Evolutionary conservation across 31 red algal genomes (phyloP).

Genomic region (Odonthalia washingtoniensis): DNA sequence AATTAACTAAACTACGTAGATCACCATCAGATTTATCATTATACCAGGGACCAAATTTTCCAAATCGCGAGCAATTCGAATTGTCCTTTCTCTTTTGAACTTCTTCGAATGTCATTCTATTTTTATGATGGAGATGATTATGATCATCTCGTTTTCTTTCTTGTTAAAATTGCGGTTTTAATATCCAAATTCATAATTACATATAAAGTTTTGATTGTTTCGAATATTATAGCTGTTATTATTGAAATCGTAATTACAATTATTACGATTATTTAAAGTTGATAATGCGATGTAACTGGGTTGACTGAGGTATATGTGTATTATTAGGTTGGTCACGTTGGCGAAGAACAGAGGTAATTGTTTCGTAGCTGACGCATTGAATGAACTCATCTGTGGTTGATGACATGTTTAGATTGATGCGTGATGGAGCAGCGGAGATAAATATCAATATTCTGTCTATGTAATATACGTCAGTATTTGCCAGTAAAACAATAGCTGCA

Average conservation of each 20-base stretch:
- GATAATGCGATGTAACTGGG: no score
- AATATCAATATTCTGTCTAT: not conserved
- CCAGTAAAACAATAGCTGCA: not conserved
- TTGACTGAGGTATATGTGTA: not conserved
- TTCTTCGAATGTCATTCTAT: no score
- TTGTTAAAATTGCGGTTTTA: no score
- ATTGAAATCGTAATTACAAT: not conserved
- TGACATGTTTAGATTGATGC: not conserved
- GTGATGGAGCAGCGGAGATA: not conserved
- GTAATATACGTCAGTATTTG: not conserved
- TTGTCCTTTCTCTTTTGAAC: no score
- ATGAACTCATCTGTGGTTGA: not conserved
- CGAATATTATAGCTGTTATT: not conserved
- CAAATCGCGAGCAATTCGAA: no score
- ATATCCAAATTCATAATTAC: no score
- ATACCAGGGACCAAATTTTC: no score
- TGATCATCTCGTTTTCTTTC: no score
- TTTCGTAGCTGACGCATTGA: not conserved
- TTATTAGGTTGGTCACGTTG: not conserved
- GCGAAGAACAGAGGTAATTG: not conserved
- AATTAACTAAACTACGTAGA: no score
- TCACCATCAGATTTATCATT: no score
- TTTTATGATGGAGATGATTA: no score
- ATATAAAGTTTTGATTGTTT: not conserved
- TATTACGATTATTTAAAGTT: not conserved